A percentile compares a stretch with the other conserved stretches of the same genome.
Evolutionary conservation across 257 asterid genomes (phyloP).

Genomic region (Sherardia arvensis): DNA sequence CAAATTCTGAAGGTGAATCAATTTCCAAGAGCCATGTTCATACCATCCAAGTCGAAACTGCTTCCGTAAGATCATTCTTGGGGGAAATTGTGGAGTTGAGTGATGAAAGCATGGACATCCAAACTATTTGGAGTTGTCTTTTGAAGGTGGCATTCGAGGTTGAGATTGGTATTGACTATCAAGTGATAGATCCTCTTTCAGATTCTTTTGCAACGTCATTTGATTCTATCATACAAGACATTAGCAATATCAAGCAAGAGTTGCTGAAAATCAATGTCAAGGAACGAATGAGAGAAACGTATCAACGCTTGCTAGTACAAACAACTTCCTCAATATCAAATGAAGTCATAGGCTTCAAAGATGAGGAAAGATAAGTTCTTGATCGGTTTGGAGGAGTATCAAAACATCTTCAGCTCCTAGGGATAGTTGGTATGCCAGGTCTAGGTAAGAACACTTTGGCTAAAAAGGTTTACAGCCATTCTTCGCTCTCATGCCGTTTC

Average conservation of each 20-base stretch:
- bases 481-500: background rate
- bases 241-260: background rate
- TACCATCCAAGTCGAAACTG: background rate
- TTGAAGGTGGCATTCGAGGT: background rate
- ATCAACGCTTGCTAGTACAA: background rate
- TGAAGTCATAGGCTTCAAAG: background rate
- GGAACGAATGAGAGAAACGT: background rate
- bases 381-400: background rate
- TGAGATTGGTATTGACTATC: background rate
- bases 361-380: background rate
- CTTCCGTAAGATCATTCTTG: background rate
- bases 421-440: slow-evolving; percentile 8
- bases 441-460: slow-evolving; percentile 12
- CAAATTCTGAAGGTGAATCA: background rate
- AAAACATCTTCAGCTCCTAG: background rate
- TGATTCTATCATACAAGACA: background rate
- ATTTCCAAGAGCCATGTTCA: background rate
- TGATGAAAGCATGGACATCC: background rate
- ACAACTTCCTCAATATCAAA: background rate
- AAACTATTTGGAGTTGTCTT: background rate
- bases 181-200: background rate
- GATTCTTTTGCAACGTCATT: background rate
- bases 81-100: background rate
- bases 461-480: background rate
- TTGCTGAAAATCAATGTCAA: background rate